phyloP scores from a whole-genome alignment of 2,329 filamentous ascomycete species.

The Phyllosticta citrichinensis region DNA sequence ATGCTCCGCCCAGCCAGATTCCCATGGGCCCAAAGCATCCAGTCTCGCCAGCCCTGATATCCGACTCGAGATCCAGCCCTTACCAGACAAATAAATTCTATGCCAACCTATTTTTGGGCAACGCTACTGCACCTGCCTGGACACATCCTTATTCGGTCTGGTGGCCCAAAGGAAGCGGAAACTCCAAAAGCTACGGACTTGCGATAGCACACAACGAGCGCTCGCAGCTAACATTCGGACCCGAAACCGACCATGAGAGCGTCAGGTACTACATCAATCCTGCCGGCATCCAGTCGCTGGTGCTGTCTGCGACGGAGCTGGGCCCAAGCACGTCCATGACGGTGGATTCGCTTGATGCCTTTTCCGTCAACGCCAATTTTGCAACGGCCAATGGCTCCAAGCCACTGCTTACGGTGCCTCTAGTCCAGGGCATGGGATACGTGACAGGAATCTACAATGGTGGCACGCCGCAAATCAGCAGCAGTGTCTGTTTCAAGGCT shows the following conservation, averaged over 20 bases:
- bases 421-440: conserved; percentile 85
- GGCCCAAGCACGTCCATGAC: conserved; percentile 47
- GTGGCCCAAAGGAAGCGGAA: conserved; percentile 35
- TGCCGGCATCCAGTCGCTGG: conserved; percentile 69
- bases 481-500: conserved; percentile 63
- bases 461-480: conserved; percentile 61
- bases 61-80: conserved; percentile 17
- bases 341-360: conserved; percentile 42
- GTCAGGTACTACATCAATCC: conserved; percentile 71
- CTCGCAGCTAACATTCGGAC: conserved; percentile 50
- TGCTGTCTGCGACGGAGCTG: conserved; percentile 72
- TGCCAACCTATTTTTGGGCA: conserved; percentile 68
- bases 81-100: conserved; percentile 62
- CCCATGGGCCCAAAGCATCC: conserved; percentile 35
- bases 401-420: conserved; percentile 61
- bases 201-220: conserved; percentile 65
- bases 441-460: conserved; percentile 68
- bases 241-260: conserved; percentile 39
- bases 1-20: conserved; percentile 40
- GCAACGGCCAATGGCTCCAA: conserved; percentile 42
- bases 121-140: conserved; percentile 59
- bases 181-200: conserved; percentile 65
- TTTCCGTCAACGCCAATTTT: conserved; percentile 60
- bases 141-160: conserved; percentile 51
- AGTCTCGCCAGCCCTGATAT: conserved; percentile 30